Base-by-base conservation (phyloP, 2,329 filamentous ascomycete genomes). In the Colletotrichum sp. region DNA sequence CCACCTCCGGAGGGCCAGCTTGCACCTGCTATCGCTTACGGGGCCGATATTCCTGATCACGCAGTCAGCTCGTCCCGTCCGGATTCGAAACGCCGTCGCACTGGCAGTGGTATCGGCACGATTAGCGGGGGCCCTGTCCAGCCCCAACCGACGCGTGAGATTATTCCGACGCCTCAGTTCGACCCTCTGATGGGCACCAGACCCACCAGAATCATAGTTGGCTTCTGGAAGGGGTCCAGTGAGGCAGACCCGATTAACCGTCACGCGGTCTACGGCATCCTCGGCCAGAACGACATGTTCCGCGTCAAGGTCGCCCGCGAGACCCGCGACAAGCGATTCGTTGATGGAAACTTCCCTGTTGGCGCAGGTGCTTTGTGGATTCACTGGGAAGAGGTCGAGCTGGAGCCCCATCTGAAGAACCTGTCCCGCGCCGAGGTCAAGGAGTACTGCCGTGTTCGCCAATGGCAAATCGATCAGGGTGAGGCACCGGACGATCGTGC, bases 211-310 rank as follows among this genome's bases (percentile, higher is more conserved):
- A 91, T 92, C 65, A 83, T 92, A 3, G 82, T 93, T 3, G 92
- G 92, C 0, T 89, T 88, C 79, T 93, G 92, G 92, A 87, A 85
- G 69, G 87, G 88, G 15, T 93, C 91, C 0, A 88, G 85, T 36
- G 88, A 90, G 66, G 55, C 80, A 0, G 82, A 87, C 4, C 80
- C 85, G 3, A 83, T 84, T 15, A 87, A 93, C 79, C 90, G 91
- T 69, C 92, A 93, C 79, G 92, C 91, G 0, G 90, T 93, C 0
- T 91, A 90, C 70, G 92, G 92, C 5, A 92, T 93, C 13, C 82
- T 93, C 0, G 91, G 91, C 1, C 88, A 88, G 22, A 92, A 92
- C 71, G 91, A 93, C 78, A 92, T 92, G 88, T 93, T 93, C 80
- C 86, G 92, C 0, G 90, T 93, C 70, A 93, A 93, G 81, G 86